These are phyloP conservation scores for Elongisporangium senticosum DNA, from an alignment of 352 stramenopile species.

Conservation along the genomic window DNA sequence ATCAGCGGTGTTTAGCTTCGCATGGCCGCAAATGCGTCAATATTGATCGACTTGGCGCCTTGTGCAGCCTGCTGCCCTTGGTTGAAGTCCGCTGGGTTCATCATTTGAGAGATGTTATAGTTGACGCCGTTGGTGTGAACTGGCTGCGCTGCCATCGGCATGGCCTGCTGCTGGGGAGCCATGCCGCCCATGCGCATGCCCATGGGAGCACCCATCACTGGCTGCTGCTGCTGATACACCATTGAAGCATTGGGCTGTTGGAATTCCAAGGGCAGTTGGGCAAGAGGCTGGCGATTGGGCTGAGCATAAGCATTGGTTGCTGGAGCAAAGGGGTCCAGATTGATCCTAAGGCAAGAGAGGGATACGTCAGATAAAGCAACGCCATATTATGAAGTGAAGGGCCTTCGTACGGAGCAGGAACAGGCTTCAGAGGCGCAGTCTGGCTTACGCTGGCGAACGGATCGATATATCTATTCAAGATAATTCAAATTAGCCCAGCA, in stretches of 20 bases:
- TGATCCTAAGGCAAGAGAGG: slow-evolving; percentile 21
- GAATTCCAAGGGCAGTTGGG: not conserved
- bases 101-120: slow-evolving; percentile 80
- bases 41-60: slow-evolving; percentile 70
- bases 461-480: slow-evolving; percentile 35
- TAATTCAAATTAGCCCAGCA: not conserved
- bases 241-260: slow-evolving; percentile 13
- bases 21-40: slow-evolving; percentile 73
- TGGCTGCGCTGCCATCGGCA: slow-evolving; percentile 9
- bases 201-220: slow-evolving; percentile 14
- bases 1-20: slow-evolving; percentile 13
- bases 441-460: slow-evolving; percentile 49
- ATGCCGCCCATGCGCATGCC: slow-evolving; percentile 10
- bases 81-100: slow-evolving; percentile 70
- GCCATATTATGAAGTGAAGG: not conserved
- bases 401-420: slow-evolving; percentile 16
- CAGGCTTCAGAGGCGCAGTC: slow-evolving; percentile 36
- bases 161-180: slow-evolving; percentile 12
- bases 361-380: not conserved
- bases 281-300: slow-evolving; percentile 14
- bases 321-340: slow-evolving; percentile 41
- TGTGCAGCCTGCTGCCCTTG: slow-evolving; percentile 26
- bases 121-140: slow-evolving; percentile 36
- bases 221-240: slow-evolving; percentile 17
- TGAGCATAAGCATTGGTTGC: slow-evolving; percentile 19